phyloP scores from a whole-genome alignment of 257 asterid species.

The Solanum habrochaites region DNA sequence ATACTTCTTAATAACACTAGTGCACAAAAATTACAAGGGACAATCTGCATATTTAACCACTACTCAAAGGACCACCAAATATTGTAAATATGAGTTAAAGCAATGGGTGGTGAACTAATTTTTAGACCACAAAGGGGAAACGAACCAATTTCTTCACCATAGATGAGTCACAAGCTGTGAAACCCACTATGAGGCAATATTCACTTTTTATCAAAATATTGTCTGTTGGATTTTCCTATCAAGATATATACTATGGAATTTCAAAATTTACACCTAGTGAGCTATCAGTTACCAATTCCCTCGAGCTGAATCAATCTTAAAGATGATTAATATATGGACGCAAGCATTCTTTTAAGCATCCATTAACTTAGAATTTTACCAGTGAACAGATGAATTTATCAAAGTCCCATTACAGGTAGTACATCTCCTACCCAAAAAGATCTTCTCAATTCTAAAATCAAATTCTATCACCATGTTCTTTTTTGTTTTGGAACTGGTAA shows the following conservation, averaged over 20 bases:
- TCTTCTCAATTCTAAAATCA: neutral
- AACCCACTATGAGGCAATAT: neutral
- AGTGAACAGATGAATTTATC: neutral
- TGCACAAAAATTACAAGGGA: neutral
- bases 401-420: neutral
- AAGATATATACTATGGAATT: neutral
- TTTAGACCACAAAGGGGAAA: neutral
- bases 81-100: neutral
- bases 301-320: neutral
- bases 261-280: neutral
- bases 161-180: neutral
- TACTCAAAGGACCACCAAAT: neutral
- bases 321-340: neutral
- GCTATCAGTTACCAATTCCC: neutral
- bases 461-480: neutral
- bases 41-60: neutral
- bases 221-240: neutral
- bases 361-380: neutral
- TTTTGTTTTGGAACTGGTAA: neutral
- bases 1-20: neutral
- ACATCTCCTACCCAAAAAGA: neutral
- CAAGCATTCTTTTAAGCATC: neutral
- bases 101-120: neutral
- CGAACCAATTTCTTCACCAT: neutral
- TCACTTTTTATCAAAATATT: neutral